Evolutionary conservation across 1,284 basidiomycete species (phyloP), one percentile per base, ranked within the genome.

Genomic region (Fistulinella staudtii): DNA sequence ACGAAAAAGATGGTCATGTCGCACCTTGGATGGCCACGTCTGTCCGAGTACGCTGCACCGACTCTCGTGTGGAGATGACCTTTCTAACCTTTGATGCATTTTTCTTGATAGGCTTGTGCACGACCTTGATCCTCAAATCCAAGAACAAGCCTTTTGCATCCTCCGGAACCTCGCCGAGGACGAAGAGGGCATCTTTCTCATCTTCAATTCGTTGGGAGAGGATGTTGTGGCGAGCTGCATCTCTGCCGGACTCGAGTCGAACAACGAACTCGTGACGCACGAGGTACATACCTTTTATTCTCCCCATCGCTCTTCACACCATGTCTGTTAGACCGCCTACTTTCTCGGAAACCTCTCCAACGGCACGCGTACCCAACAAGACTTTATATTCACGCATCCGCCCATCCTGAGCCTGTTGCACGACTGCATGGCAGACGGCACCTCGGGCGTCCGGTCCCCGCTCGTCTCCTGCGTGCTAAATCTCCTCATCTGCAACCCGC

Each of bases 81-180:
- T 3, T n/a, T n/a, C 27, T 43, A 9, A 3, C 20, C 10, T 37
- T 28, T 42, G 21, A 40, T 5, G 18, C 24, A 17, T 22, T 15
- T 2, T n/a, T 10, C 1, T 7, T 27, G 3, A 28, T 36, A 82
- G 80, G 23, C 63, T 81, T 23, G 60, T 80, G 2, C 57, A 64
- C 10, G 76, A 83, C 46, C 36, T 71, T 0, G 75, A 81, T 40
- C 54, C 62, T 5, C 73, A 68, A 6, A 64, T 86, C 3, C 79
- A 79, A 55, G 85, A 88, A 54, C 86, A 89, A 54, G 80, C 77
- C 0, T 71, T 82, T 48, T 75, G 76, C 47, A 70, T 86, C 23
- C 52, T 84, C 7, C 70, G 77, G 8, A 85, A 89, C 55, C 60
- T 88, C 10, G 74, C 81, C 0, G 79, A 81, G 46, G 68, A 75